Percentiles rank a stretch among this genome's conserved stretches.
phyloP scores from a whole-genome alignment of 129 eudicot genomes.

The Scalesia atractyloides region DNA sequence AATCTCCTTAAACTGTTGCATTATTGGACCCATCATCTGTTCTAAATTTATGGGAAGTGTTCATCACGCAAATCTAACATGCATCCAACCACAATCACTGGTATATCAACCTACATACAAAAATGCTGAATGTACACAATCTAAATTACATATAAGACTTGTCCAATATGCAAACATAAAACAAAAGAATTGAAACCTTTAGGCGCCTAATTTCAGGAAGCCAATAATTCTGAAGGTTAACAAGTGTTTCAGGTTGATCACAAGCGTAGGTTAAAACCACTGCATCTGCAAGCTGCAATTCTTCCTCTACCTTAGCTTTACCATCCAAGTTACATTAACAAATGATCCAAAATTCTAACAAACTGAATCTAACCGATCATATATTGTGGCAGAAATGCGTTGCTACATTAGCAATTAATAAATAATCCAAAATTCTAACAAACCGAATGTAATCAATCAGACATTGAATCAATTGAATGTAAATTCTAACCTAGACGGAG shows the following conservation, averaged over 20 bases:
- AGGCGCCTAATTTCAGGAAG: conserved; percentile 88
- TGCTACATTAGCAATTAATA: conserved; percentile 20
- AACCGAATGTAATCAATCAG: background rate
- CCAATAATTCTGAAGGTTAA: conserved; percentile 69
- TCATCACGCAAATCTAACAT: conserved; percentile 85
- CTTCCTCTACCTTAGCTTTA: conserved; percentile 73
- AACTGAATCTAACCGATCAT: conserved; percentile 4
- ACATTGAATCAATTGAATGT: no score
- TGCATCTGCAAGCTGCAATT: conserved; percentile 85
- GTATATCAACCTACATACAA: conserved; percentile 61
- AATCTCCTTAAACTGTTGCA: conserved; percentile 92
- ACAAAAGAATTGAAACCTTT: conserved; percentile 50
- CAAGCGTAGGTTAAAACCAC: conserved; percentile 89
- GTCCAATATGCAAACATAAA: conserved; percentile 2
- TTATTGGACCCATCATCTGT: conserved; percentile 76
- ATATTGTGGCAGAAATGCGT: background rate
- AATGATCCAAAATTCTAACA: background rate
- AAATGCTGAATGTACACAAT: conserved; percentile 12
- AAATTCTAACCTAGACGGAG: no score
- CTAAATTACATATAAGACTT: conserved; percentile 11
- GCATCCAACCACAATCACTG: conserved; percentile 91
- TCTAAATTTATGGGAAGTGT: conserved; percentile 59
- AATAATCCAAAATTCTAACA: conserved; percentile 3
- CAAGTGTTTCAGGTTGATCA: conserved; percentile 74
- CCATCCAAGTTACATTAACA: conserved; percentile 64